Conservation (phyloP, 208 protist species). For the Borovskyia barvae region DNA sequence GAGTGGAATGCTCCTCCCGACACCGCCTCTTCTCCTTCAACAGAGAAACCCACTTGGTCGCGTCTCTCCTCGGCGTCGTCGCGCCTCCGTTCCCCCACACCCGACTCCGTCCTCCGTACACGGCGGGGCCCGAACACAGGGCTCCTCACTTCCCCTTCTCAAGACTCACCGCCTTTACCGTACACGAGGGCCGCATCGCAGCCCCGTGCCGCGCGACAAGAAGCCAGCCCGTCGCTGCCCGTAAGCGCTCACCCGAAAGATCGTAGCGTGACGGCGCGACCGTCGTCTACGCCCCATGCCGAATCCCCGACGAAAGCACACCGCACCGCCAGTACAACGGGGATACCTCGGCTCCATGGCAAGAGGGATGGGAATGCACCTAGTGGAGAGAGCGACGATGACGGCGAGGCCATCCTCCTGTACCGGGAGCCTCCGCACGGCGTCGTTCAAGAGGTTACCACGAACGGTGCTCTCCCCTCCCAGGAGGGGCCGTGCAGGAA, state of each 20-base stretch:
- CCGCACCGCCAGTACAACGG: background rate
- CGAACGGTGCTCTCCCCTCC: background rate
- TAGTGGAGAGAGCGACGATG: constrained; percentile 10
- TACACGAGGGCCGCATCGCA: constrained; percentile 12
- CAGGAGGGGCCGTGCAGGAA: no score
- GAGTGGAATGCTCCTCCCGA: no score
- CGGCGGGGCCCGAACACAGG: no score
- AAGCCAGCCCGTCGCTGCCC: constrained; percentile 1
- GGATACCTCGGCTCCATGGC: background rate
- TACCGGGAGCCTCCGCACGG: constrained; percentile 17
- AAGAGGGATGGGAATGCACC: background rate
- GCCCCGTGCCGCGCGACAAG: constrained; percentile 14
- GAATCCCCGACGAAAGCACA: background rate
- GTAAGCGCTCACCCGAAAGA: constrained; percentile 24
- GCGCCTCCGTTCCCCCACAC: constrained; percentile 19
- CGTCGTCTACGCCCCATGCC: constrained; percentile 15
- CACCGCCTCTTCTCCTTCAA: no score
- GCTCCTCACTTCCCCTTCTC: constrained; percentile 1
- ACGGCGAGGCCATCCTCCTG: constrained; percentile 16
- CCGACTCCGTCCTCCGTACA: no score
- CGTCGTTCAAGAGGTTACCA: constrained; percentile 11
- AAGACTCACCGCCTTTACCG: background rate
- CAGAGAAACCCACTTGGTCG: no score
- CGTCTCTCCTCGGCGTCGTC: background rate
- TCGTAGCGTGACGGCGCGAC: constrained; percentile 33